phyloP scores from a whole-genome alignment of 169 alveolate genomes.

The Theileria luwenshuni region DNA sequence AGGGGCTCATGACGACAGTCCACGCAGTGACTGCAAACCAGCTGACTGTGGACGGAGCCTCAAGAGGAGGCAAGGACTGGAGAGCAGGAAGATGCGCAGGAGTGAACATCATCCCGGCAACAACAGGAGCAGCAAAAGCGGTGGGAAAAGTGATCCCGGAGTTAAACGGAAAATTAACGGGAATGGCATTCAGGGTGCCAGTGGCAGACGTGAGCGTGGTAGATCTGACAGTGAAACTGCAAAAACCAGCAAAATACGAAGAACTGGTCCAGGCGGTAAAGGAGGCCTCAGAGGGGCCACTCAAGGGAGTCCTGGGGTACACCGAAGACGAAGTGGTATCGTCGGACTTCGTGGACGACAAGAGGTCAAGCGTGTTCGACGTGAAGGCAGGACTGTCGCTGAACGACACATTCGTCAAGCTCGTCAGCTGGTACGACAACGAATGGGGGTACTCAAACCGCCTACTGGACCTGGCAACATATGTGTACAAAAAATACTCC shows the following conservation, averaged over 20 bases:
- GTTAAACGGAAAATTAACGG: conserved; percentile 97
- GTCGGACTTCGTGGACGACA: conserved; percentile 93
- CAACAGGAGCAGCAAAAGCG: conserved; percentile 99
- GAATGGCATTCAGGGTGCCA: conserved; percentile 99
- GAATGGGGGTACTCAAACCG: conserved; percentile 99
- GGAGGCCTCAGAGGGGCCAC: conserved; percentile 92
- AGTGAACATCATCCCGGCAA: conserved; percentile 97
- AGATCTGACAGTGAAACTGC: conserved; percentile 95
- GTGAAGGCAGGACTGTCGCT: conserved; percentile 96
- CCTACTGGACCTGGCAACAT: conserved; percentile 91
- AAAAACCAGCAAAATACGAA: conserved; percentile 94
- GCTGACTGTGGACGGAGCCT: conserved; percentile 99
- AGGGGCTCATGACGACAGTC: conserved; percentile 99
- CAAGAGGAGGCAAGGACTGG: conserved; percentile 99
- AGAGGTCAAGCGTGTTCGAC: conserved; percentile 94
- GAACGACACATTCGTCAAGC: conserved; percentile 94
- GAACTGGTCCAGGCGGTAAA: conserved; percentile 92
- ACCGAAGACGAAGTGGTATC: conserved; percentile 98
- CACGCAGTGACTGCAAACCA: conserved; percentile 99
- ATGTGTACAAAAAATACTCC: conserved; percentile 65
- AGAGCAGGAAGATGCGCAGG: conserved; percentile 99
- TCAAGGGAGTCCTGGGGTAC: conserved; percentile 95
- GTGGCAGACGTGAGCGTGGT: conserved; percentile 98
- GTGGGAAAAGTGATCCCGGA: conserved; percentile 98
- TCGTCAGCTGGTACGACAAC: conserved; percentile 98